Evolutionary conservation across 176 grass and related monocot genomes (phyloP), one percentile per base, ranked within the genome.

Genomic region (Eleusine indica): DNA sequence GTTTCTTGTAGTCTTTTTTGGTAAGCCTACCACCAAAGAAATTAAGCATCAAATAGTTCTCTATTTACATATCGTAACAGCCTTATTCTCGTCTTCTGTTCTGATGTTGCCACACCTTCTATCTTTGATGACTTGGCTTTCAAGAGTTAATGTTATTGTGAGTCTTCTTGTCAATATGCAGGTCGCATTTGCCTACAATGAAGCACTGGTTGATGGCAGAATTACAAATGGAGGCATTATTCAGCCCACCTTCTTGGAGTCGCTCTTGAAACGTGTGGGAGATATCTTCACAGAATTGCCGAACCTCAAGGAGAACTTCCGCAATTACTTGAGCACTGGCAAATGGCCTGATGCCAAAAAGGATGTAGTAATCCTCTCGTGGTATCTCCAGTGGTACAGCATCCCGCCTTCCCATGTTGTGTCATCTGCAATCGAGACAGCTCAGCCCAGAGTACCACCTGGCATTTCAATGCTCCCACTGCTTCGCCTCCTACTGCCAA

Each of bases 351-450:
- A 73, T 42, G 15, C 44, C 46, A 82, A 85, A 70, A 92, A 42
- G 1, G 96, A 98, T 51, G 80, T 56, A 0, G 83, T 90, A 18
- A 75, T 90, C 75, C 91, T 98, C 53, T 87, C 91, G 39, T 98
- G 93, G 87, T 98, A 98, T 85, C 96, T 98, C 80, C 78, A 93
- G 38, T 95, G 96, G 96, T 90, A 92, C 83, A 87, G 53, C 75
- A 98, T 98, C 68, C 96, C 96, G 14, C 86, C 93, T 57, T 85
- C 91, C 72, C 57, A 86, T 85, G 35, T 90, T 83, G 89, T 98
- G n/a, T 75, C 75, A 49, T 86, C 76, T 15, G 87, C 83, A 69
- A 51, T 94, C 9, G 58, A 90, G 63, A 93, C 74, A 79, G 73
- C 92, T 16, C 90, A 87, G 66, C 39, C 65, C 18, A 86, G 69